Base-by-base conservation (phyloP, 2,329 filamentous ascomycete species). In the Aschersonia sp. region DNA sequence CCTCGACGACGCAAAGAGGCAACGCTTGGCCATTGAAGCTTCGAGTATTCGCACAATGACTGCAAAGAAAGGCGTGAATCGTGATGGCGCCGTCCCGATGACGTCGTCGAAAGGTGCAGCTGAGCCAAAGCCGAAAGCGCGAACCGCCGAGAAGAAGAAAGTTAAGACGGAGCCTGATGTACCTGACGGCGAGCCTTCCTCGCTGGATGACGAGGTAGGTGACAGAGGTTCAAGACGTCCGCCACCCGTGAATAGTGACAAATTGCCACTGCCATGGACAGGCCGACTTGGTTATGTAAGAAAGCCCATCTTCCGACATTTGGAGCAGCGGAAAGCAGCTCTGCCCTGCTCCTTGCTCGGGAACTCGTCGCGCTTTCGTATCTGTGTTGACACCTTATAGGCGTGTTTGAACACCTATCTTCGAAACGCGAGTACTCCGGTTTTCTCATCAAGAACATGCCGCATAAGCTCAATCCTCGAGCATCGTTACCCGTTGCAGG, bases 351-450 rank as follows among this genome's bases (percentile, higher is more conserved):
- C 22, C 22, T 22, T 22, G 22, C 22, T 22, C 22, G 22, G 22
- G 22, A 22, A 22, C 22, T 22, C 22, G 22, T 22, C 22, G 22
- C 22, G 22, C 22, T 22, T 22, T 22, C 22, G 22, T 22, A 12
- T 29, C 7, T 44, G 29, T 55, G 35, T 55, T 50, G 43, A 46
- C 55, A 32, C 47, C 31, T 2, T 2, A 4, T 48, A 76, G 85
- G 88, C 90, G 9, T 96, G 89, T 59, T 68, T 97, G 12, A 94
- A 94, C 60, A 97, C 90, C 0, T 96, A 96, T 61, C 72, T 97
- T 2, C 83, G 90, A 43, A 75, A 77, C 46, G 80, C 85, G 2
- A 90, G 81, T 52, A 86, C 87, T 6, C 81, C 90, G 0, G 80
- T 97, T 1, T 97, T 96, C 63, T 85, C 82, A 54, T 96, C 90